phyloP scores from a whole-genome alignment of 1,139 yeast genomes.

The Kazachstania sp. region DNA sequence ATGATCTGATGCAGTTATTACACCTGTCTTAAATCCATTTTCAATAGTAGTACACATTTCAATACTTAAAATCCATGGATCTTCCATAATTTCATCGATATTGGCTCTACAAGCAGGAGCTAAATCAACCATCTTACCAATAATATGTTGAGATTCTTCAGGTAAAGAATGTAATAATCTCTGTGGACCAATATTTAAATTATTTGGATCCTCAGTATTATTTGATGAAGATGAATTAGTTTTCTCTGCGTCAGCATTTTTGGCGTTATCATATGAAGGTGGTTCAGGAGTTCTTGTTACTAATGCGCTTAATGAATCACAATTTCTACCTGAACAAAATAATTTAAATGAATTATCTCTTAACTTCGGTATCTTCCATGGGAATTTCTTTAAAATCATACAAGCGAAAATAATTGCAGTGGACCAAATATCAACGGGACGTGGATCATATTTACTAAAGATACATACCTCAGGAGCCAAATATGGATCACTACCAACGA shows the following conservation, averaged over 20 bases:
- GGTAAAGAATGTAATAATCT: constrained; percentile 63
- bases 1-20: constrained; percentile 47
- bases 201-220: constrained; percentile 33
- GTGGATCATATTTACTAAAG: constrained; percentile 72
- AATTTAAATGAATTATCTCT: constrained; percentile 73
- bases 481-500: constrained; percentile 92
- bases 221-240: constrained; percentile 9
- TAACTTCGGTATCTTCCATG: constrained; percentile 93
- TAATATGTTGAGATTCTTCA: constrained; percentile 54
- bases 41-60: constrained; percentile 60
- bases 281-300: constrained; percentile 35
- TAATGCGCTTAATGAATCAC: constrained; percentile 35
- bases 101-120: constrained; percentile 84
- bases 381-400: constrained; percentile 88
- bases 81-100: constrained; percentile 74
- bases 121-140: constrained; percentile 66
- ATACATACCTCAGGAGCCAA: constrained; percentile 92
- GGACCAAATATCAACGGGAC: constrained; percentile 94
- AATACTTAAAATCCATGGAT: constrained; percentile 61
- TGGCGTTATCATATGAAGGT: constrained; percentile 28
- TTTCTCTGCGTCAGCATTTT: background rate
- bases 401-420: constrained; percentile 88
- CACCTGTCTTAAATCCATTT: constrained; percentile 31
- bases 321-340: constrained; percentile 38
- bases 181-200: constrained; percentile 59